Conservation (phyloP, 2,329 filamentous ascomycete genomes). For the Exophiala spinifera region DNA sequence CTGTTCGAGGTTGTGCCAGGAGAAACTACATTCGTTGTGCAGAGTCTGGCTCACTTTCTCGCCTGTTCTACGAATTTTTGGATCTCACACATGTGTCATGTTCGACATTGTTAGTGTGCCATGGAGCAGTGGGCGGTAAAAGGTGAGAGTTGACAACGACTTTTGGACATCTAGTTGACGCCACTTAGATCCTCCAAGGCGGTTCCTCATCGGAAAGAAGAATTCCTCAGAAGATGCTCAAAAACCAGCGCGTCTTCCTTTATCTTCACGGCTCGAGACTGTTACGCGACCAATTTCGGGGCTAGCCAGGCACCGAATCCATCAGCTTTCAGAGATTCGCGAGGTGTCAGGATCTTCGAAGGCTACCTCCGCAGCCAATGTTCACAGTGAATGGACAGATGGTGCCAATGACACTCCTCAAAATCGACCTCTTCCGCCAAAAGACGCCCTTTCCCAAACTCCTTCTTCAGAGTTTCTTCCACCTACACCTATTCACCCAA, state of each 20-base stretch:
- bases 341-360: constrained; percentile 26
- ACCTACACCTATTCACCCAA: constrained; percentile 10
- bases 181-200: constrained; percentile 11
- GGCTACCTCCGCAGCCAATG: constrained; percentile 3
- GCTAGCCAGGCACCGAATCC: constrained; percentile 20
- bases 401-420: constrained; percentile 15
- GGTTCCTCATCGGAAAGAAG: constrained; percentile 15
- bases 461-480: constrained; percentile 23
- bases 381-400: constrained; percentile 12
- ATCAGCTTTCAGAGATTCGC: constrained; percentile 27
- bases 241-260: constrained; percentile 10
- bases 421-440: constrained; percentile 4
- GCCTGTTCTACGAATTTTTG: constrained; percentile 3
- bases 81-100: constrained; percentile 5
- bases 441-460: constrained; percentile 18
- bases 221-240: constrained; percentile 16
- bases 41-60: background rate
- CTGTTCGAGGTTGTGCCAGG: background rate
- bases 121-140: constrained; percentile 17
- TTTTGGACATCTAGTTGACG: background rate
- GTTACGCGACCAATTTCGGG: constrained; percentile 22
- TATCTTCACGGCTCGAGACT: constrained; percentile 17
- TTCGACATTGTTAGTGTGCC: background rate
- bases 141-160: constrained; percentile 2
- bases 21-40: background rate